Evolutionary conservation across 192 early-diverging fungal genomes (phyloP), one percentile per base, ranked within the genome.

Genomic region (Coemansia sp.): DNA sequence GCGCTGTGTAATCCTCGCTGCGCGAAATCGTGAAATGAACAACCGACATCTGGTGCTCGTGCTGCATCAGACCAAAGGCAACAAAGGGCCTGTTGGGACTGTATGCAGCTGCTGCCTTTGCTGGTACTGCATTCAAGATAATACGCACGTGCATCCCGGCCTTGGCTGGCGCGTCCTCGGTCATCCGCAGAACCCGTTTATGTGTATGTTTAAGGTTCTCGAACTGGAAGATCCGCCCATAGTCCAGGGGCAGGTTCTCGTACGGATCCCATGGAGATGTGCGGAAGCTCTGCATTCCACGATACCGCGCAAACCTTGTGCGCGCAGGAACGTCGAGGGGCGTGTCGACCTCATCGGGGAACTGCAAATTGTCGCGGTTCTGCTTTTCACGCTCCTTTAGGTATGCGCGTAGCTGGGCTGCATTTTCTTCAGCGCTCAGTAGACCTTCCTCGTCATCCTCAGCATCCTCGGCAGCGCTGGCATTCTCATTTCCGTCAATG

Each of bases 181-280:
- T 21, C 46, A 70, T 57, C 16, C 85, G 72, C 45, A 93, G 70
- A 37, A 94, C 88, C 37, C 91, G 85, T 61, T 87, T 80, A 81
- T 92, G 89, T 21, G 95, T 94, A 67, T 90, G 85, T 48, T 79
- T 78, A 49, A 92, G 91, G 84, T 92, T 96, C 70, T 94, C 89
- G 66, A 97, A 96, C 81, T 96, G 93, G 86, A 97, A 99, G 61
- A 99, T 96, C 51, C 93, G 90, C 30, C 87, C 88, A 75, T 97
- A 99, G 74, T 99, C 97, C 33, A 94, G 81, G 0, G 97, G 97
- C 63, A 99, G 82, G 79, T 97, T 97, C 79, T 99, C 97, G 84
- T 95, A 95, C 9, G 95, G 91, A 74, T 99, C 97, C 97, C 97
- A 99, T 13, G 95, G 91, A 4, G 93, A 95, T 16, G 92, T 96